Conservation (phyloP, 495 filamentous ascomycete genomes). For the Xylaria grammica region DNA sequence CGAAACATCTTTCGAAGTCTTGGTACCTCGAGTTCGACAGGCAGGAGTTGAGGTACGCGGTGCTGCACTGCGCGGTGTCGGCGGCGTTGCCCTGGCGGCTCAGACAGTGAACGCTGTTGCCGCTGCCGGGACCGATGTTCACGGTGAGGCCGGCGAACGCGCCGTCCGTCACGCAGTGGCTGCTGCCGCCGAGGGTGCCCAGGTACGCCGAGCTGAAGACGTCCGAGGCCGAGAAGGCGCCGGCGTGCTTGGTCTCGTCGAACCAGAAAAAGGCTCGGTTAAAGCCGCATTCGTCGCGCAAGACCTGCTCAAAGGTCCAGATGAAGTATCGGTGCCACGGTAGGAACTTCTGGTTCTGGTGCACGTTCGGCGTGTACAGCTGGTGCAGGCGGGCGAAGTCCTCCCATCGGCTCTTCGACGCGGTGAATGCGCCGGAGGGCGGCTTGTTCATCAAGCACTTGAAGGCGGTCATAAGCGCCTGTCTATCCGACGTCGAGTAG, state of each 20-base stretch:
- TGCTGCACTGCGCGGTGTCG: constrained; percentile 34
- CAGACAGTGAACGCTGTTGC: constrained; percentile 20
- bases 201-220: constrained; percentile 18
- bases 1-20: constrained; percentile 26
- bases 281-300: constrained; percentile 61
- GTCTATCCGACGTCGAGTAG: constrained; percentile 21
- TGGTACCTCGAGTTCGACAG: constrained; percentile 19
- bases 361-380: constrained; percentile 23
- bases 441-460: constrained; percentile 29
- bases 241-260: constrained; percentile 27
- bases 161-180: constrained; percentile 35
- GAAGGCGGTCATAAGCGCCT: constrained; percentile 32
- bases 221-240: constrained; percentile 19
- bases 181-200: constrained; percentile 12
- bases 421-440: constrained; percentile 25
- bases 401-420: constrained; percentile 23
- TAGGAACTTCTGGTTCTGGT: constrained; percentile 47
- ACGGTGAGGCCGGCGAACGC: constrained; percentile 32
- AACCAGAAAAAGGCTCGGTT: constrained; percentile 21
- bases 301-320: constrained; percentile 58
- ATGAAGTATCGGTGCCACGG: constrained; percentile 65
- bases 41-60: constrained; percentile 24
- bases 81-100: constrained; percentile 18
- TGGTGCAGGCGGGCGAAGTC: constrained; percentile 24
- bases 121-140: constrained; percentile 33